Percentiles rank a stretch among this genome's conserved stretches.
Evolutionary conservation across 2,329 filamentous ascomycete genomes (phyloP).

Genomic region (Daldinia sp.): DNA sequence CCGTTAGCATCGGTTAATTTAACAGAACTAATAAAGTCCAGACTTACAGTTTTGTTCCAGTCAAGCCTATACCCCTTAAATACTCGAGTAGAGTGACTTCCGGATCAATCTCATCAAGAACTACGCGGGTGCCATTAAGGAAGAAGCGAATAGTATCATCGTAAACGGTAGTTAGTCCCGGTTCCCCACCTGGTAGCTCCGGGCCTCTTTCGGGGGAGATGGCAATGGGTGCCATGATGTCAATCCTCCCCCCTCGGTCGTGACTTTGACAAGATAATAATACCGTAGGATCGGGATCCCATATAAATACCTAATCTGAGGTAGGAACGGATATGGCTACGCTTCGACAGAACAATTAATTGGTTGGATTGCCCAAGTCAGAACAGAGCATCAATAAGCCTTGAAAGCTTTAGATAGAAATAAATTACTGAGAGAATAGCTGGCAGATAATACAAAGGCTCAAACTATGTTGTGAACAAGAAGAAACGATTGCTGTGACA

Average conservation of each 20-base stretch:
- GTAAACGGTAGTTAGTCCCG: slow-evolving; percentile 77
- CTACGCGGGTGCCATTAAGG: slow-evolving; percentile 91
- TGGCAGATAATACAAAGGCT: slow-evolving; percentile 18
- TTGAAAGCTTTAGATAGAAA: neutral
- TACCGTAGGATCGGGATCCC: slow-evolving; percentile 19
- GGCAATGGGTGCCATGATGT: slow-evolving; percentile 67
- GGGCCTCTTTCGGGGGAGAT: slow-evolving; percentile 62
- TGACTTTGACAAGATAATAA: slow-evolving; percentile 3
- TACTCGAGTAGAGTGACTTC: slow-evolving; percentile 95
- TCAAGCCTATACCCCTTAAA: slow-evolving; percentile 89
- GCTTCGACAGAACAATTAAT: neutral
- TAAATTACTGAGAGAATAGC: slow-evolving; percentile 5
- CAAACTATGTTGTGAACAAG: slow-evolving; percentile 1
- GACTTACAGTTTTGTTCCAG: slow-evolving; percentile 86
- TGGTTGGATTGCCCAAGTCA: neutral
- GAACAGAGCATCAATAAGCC: neutral
- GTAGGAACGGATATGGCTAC: neutral
- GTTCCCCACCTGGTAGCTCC: slow-evolving; percentile 42
- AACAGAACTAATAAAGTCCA: neutral
- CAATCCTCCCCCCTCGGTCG: neutral
- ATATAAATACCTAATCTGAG: slow-evolving; percentile 4
- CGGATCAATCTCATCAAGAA: slow-evolving; percentile 87
- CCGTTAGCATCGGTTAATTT: slow-evolving; percentile 20
- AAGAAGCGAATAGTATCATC: slow-evolving; percentile 93
- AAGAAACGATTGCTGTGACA: neutral